These are phyloP conservation scores for Nakazawaea pomicola DNA, from an alignment of 805 yeast genomes.

Conservation along the genomic window DNA sequence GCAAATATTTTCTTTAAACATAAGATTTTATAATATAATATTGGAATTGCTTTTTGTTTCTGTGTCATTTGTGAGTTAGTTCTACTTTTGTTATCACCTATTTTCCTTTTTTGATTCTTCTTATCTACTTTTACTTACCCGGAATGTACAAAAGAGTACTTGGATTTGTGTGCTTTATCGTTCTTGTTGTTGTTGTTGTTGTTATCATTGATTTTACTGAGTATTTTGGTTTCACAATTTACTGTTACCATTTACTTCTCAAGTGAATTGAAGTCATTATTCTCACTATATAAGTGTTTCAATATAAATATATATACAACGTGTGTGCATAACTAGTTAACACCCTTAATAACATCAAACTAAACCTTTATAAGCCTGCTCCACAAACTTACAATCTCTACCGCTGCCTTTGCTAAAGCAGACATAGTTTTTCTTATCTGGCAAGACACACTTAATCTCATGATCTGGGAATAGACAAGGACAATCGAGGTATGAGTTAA, in stretches of 20 bases:
- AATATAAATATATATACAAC: constrained; percentile 7
- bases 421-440: constrained; percentile 57
- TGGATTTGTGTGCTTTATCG: too few relatives aligned
- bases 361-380: constrained; percentile 60
- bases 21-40: background rate
- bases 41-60: background rate
- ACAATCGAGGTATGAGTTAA: constrained; percentile 60
- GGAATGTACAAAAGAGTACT: too few relatives aligned
- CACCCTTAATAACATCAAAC: constrained; percentile 23
- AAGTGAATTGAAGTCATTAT: background rate
- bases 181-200: background rate
- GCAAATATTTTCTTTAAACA: constrained; percentile 9
- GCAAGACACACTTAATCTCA: constrained; percentile 75
- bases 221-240: too few relatives aligned
- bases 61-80: too few relatives aligned
- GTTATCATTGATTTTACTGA: too few relatives aligned
- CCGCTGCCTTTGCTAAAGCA: constrained; percentile 75
- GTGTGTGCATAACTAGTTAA: background rate
- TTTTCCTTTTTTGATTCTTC: too few relatives aligned
- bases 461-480: constrained; percentile 90
- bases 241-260: too few relatives aligned
- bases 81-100: too few relatives aligned
- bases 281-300: constrained; percentile 1
- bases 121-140: too few relatives aligned
- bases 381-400: constrained; percentile 86